phyloP scores from a whole-genome alignment of 352 stramenopile genomes.

The Globisporangium alternatum region DNA sequence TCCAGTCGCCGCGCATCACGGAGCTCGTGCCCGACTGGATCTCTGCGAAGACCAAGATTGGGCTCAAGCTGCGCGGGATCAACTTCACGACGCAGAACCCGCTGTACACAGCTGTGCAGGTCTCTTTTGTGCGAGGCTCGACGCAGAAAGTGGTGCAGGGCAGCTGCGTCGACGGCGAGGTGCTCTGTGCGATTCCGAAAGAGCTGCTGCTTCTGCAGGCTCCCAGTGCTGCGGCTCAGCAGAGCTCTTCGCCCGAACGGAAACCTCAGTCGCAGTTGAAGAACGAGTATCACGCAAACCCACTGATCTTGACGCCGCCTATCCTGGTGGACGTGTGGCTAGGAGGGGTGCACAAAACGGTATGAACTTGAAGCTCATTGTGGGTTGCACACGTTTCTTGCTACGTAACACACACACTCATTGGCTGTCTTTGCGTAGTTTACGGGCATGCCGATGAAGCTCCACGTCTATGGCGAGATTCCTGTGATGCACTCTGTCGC shows the following conservation, averaged over 20 bases:
- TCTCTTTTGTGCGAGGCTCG: conserved; percentile 38
- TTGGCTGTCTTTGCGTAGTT: conserved; percentile 29
- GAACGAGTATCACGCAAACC: not conserved
- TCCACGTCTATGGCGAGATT: conserved; percentile 53
- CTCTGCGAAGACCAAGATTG: conserved; percentile 25
- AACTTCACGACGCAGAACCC: conserved; percentile 46
- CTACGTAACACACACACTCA: not conserved
- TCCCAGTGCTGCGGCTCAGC: not conserved
- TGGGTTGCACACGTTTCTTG: not conserved
- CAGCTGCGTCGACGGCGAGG: conserved; percentile 33
- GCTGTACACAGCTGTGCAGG: conserved; percentile 24
- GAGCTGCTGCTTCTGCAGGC: conserved; percentile 22
- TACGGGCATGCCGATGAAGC: conserved; percentile 40
- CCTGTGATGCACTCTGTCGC: conserved; percentile 38
- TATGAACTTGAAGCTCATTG: conserved; percentile 14
- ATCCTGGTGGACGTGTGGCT: conserved; percentile 70
- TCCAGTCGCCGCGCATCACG: conserved; percentile 53
- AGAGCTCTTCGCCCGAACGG: not conserved
- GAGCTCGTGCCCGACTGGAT: conserved; percentile 60
- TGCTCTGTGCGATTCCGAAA: conserved; percentile 32
- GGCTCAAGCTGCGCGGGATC: conserved; percentile 45
- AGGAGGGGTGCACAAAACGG: conserved; percentile 47
- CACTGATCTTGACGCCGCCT: conserved; percentile 16
- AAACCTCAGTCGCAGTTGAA: not conserved
- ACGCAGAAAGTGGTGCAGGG: conserved; percentile 23